Evolutionary conservation across 345 rosid species (phyloP), one percentile per base, ranked within the genome.

Genomic region (Aquilaria yunnanensis): DNA sequence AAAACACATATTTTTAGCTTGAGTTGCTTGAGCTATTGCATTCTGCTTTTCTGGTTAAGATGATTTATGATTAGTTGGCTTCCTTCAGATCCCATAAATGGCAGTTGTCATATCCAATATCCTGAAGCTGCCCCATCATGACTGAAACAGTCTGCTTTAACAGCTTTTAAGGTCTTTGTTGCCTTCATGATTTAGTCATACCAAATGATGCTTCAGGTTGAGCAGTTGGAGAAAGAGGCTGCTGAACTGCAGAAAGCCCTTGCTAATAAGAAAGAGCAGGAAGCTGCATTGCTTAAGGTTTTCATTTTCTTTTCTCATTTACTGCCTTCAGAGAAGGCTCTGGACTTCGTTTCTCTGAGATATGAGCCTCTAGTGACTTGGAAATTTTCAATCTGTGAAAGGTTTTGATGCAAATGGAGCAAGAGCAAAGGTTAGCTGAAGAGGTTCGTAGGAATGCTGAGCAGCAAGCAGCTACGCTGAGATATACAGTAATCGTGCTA

Each of bases 351-450:
- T 37, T 37, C 5, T 9, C 43, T 10, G 29, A 33, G 12, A 29
- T 46, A 14, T 31, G 5, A 32, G 63, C 31, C 12, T 60, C 60
- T 37, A 37, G 8, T 37, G 43, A 37, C 8, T 37, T 37, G 43
- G 43, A 4, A 37, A 37, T 4, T 37, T n/a, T 37, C 5, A 37
- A 37, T 37, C 8, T 61, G 43, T 55, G 65, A 53, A 62, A 93
- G 98, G 89, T 90, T 64, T 74, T 90, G 68, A 76, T 94, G 83
- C 86, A 78, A 77, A 84, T 90, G 53, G 91, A 90, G 72, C 95
- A 94, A 76, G 96, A 94, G 51, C 97, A 90, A 69, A 85, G 69
- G 81, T 68, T 88, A 71, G 85, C 97, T 37, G 99, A 90, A 86
- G 99, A 90, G 60, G 99, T 92, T 65, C 87, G 95, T 2, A 51